Base-by-base conservation (phyloP, 202 grass and related monocot genomes). In the Musa balbisiana region DNA sequence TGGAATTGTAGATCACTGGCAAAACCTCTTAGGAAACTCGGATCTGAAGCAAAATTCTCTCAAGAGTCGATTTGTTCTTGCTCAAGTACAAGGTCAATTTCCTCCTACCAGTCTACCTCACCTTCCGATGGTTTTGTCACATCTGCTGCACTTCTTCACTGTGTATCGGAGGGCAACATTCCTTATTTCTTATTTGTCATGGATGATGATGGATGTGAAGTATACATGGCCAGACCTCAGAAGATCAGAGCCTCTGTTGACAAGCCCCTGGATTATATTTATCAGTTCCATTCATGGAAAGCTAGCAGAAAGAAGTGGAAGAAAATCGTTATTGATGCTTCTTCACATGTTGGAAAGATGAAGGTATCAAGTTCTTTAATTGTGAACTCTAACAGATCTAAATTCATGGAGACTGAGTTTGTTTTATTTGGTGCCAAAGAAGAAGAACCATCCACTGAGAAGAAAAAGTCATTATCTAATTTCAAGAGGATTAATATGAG, bases 341-440 rank as follows among this genome's bases (percentile, higher is more conserved):
- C 55, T 22, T 53, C 66, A 56, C 12, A 83, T 55, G 76, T 87
- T 53, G 85, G 80, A 56, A 72, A 63, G 55, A 83, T 87, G 85
- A 81, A 79, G 65, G 85, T 87, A 59, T 83, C 76, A 43, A 83
- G 69, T 80, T 80, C 80, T 80, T 50, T 76, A 60, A 12, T 83
- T 52, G 49, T 87, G 62, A 79, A 74, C 63, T 52, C 64, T 2
- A 19, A 69, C 19, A 51, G 69, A 25, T 73, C 68, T 16, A 79
- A 75, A 67, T 83, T 65, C 26, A 53, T 87, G 1, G 85, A 87
- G 51, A 83, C 80, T 8, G 80, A 83, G 62, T 87, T 87, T 81
- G 76, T 87, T 75, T 71, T 87, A 50, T 83, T 72, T 72, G 69
- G 10, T 8, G 6, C 55, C 19, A 63, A 73, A 8, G 43, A 62